Base-by-base conservation (phyloP, 306 rosid genomes). In the Begonia peltatifolia region DNA sequence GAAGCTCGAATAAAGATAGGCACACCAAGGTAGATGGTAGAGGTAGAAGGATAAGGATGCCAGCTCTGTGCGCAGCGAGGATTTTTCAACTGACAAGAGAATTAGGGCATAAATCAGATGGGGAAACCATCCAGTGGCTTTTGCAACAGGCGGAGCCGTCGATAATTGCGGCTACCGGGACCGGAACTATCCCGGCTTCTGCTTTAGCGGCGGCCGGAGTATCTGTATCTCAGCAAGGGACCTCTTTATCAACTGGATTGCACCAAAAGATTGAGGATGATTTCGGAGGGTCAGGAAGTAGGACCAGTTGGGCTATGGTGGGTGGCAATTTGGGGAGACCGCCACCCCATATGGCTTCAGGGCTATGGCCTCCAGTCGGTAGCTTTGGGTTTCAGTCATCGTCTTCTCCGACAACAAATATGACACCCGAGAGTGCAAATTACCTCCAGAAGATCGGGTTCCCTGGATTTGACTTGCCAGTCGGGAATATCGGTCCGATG, bases 11-110 rank as follows among this genome's bases (percentile, higher is more conserved):
- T 87, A 90, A 90, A 55, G 99, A 90, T 61, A 59, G 97, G 3
- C 97, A 90, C 82, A 90, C 97, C 6, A 90, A 90, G 42, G 97
- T 90, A 1, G 97, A 90, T 64, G 97, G 97, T 5, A 73, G 97
- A 30, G 97, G 97, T 2, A 68, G 97, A 51, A 82, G 97, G 63
- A 90, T 90, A 71, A 73, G 97, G 80, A 90, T 90, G 95, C 97
- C 97, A 1, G 97, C 97, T 18, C 53, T 90, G 0, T 90, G 97
- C 61, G 97, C 97, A 9, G 97, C 97, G 0, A 72, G 97, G 58
- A 85, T 90, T 51, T 90, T 90, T 52, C 97, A 90, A 64, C 67
- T 90, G 63, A 90, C 97, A 35, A 67, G 94, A 42, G 97, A 90
- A 77, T 71, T 90, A 68, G 95, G 95, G 49, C 95, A 90, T 78